Base-by-base conservation (phyloP, 805 yeast species). In the Candida nitratophila region DNA sequence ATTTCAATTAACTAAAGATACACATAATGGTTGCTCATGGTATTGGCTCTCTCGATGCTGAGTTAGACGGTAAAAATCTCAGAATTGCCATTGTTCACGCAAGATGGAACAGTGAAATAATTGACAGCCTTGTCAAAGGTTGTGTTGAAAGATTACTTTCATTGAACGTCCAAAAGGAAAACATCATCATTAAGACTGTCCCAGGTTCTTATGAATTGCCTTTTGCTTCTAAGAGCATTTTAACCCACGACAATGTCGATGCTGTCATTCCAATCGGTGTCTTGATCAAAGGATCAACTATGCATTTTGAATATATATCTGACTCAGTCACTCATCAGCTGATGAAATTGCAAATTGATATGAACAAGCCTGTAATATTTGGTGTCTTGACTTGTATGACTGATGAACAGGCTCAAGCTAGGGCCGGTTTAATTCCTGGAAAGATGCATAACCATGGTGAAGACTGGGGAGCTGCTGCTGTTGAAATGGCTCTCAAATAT, bases 391-490 rank as follows among this genome's bases (percentile, higher is more conserved):
- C 98, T 19, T 90, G 96, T 65, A 65, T 90, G 54, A 90, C 96
- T 26, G 96, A 89, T 53, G 90, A 85, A 57, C 99, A 93, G 69
- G 99, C 98, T 14, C 76, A 83, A 53, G 81, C 81, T 19, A 82
- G 99, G 66, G 96, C 98, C 12, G 99, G 98, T 22, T 69, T 91
- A 49, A 63, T 72, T 34, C 66, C 66, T 27, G 88, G 84, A 46
- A 80, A 80, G 53, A 77, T 81, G 81, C 98, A 93, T 65, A 91
- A 91, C 70, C 99, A 93, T 59, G 99, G 99, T 51, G 87, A 77
- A 59, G 99, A 93, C 64, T 91, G 99, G 99, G 99, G 96, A 53
- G 90, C 95, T 31, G 96, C 97, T 44, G 99, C 99, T 15, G 96
- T 93, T 24, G 99, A 91, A 70, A 91, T 93, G 98, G 83, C 77